A percentile compares a stretch with the other conserved stretches of the same genome.
phyloP scores from a whole-genome alignment of 148 eudicot species.

The Vaccinium vitisidaea region DNA sequence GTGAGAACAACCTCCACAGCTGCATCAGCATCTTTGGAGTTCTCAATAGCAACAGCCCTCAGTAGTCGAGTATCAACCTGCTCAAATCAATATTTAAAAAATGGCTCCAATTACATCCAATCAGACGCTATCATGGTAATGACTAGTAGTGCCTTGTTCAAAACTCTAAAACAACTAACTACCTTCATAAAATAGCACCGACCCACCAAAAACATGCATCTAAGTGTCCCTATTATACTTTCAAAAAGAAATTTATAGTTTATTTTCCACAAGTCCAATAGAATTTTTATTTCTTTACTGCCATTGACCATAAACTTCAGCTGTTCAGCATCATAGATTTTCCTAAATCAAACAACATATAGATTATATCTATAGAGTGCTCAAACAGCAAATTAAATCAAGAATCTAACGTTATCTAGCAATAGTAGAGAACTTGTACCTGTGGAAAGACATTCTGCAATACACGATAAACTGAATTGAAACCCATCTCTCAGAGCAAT shows the following conservation, averaged over 20 bases:
- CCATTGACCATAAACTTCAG: not conserved
- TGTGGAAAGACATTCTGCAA: conserved; percentile 55
- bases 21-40: conserved; percentile 61
- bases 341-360: not conserved
- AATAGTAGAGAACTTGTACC: conserved; percentile 24
- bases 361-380: not conserved
- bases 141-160: not conserved
- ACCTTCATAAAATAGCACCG: not conserved
- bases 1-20: conserved; percentile 65
- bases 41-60: conserved; percentile 89
- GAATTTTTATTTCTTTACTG: not conserved
- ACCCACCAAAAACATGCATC: not conserved
- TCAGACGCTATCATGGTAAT: not conserved
- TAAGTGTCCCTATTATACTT: not conserved
- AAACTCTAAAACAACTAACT: not conserved
- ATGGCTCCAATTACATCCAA: not conserved
- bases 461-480: conserved; percentile 49
- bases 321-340: not conserved
- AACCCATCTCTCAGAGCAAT: conserved; percentile 41
- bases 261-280: not conserved
- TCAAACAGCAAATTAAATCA: not conserved
- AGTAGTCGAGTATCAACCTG: conserved; percentile 73
- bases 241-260: not conserved
- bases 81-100: conserved; percentile 17
- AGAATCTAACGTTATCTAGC: not conserved